These are phyloP conservation scores for Eragrostis curvula DNA, from an alignment of 176 grass and related monocot species.

Conservation along the genomic window DNA sequence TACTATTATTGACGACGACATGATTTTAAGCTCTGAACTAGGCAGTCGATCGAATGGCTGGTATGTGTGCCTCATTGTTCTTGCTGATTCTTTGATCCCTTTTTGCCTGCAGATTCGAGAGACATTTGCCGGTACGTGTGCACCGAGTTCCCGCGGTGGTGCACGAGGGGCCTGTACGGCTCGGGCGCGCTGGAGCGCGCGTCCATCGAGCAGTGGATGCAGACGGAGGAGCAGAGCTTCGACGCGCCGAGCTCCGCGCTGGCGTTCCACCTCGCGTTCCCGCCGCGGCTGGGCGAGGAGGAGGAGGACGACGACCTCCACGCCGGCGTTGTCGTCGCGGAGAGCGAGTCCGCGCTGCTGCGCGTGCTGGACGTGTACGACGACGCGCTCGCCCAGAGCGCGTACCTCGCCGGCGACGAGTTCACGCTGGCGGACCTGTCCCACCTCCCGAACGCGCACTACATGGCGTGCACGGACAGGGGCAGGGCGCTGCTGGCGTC, in stretches of 20 bases:
- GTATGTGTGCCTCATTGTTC: neutral
- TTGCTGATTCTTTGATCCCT: neutral
- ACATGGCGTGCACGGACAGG: conserved; percentile 41
- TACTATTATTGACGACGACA: neutral
- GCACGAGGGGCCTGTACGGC: conserved; percentile 50
- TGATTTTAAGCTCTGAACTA: neutral
- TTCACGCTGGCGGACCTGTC: conserved; percentile 72
- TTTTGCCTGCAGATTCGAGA: conserved; percentile 50
- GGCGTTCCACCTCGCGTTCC: conserved; percentile 60
- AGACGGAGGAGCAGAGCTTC: conserved; percentile 79
- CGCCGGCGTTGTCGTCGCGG: neutral
- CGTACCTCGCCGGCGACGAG: conserved; percentile 64
- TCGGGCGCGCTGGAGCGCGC: conserved; percentile 78
- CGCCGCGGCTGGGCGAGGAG: neutral
- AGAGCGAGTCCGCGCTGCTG: conserved; percentile 39
- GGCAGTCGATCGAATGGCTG: neutral
- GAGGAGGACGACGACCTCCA: neutral
- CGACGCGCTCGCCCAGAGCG: conserved; percentile 43
- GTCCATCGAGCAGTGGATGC: conserved; percentile 88
- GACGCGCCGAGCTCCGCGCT: conserved; percentile 64
- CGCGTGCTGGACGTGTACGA: conserved; percentile 62
- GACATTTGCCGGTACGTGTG: conserved; percentile 62
- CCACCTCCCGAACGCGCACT: conserved; percentile 59
- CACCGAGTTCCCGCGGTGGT: conserved; percentile 46
- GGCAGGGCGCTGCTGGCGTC: conserved; percentile 55